These are phyloP conservation scores for Trypanosoma platydactyli DNA, from an alignment of 208 protist species.

Conservation along the genomic window DNA sequence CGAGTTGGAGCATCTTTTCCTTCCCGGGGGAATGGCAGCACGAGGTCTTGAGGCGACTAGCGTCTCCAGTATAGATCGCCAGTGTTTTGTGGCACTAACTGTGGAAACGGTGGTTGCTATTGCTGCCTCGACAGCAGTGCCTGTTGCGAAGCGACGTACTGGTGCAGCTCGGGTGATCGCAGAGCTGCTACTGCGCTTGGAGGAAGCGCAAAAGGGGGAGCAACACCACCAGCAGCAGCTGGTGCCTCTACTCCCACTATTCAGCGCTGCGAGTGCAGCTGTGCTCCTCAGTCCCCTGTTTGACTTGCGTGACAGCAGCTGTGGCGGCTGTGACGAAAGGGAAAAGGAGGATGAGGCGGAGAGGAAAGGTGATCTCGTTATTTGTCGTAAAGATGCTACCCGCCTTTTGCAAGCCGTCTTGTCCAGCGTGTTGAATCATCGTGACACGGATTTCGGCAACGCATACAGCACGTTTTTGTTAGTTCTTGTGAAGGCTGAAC, in stretches of 20 bases:
- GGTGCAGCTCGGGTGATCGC: not conserved
- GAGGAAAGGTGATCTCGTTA: not conserved
- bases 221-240: not conserved
- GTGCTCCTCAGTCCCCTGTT: conserved; percentile 14
- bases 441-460: conserved; percentile 29
- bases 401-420: conserved; percentile 5
- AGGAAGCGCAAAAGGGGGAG: conserved; percentile 5
- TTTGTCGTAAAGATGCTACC: not conserved
- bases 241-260: conserved; percentile 13
- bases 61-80: not conserved
- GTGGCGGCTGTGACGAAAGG: not conserved
- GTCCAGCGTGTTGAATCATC: conserved; percentile 17
- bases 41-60: not conserved
- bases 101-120: conserved; percentile 18
- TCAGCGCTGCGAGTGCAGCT: conserved; percentile 7
- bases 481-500: conserved; percentile 25
- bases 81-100: conserved; percentile 25
- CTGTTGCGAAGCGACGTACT: not conserved
- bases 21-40: conserved; percentile 2
- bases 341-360: not conserved
- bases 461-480: conserved; percentile 33
- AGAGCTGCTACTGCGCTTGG: conserved; percentile 7
- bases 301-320: no score
- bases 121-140: not conserved
- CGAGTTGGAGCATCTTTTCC: conserved; percentile 13